Evolutionary conservation across 1,284 basidiomycete genomes (phyloP).

Genomic region (Sanguinoderma infundibulare): DNA sequence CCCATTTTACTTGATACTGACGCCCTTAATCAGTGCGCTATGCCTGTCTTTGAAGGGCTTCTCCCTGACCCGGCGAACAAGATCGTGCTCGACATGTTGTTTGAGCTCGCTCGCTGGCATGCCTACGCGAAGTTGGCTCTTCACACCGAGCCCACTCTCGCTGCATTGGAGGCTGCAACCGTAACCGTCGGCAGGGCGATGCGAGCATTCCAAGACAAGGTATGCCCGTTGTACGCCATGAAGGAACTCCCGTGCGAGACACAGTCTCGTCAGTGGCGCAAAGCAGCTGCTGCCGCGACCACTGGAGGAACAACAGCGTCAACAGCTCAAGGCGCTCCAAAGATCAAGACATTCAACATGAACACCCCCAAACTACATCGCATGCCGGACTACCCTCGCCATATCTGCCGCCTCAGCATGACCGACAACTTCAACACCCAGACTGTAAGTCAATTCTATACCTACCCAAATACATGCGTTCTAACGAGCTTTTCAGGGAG

Average conservation of each 20-base stretch:
- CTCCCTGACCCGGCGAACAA: slow-evolving; percentile 27
- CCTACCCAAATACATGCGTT: background rate
- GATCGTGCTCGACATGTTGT: slow-evolving; percentile 32
- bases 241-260: slow-evolving; percentile 34
- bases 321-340: background rate
- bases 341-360: slow-evolving; percentile 27
- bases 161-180: slow-evolving; percentile 19
- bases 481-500: slow-evolving; percentile 23
- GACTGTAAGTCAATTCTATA: background rate
- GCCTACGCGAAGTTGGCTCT: slow-evolving; percentile 36
- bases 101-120: slow-evolving; percentile 34
- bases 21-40: slow-evolving; percentile 30
- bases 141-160: slow-evolving; percentile 39
- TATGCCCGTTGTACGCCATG: slow-evolving; percentile 26
- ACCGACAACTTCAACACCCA: slow-evolving; percentile 34
- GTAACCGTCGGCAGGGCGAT: slow-evolving; percentile 24
- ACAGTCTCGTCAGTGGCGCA: slow-evolving; percentile 10
- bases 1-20: too few relatives aligned
- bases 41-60: slow-evolving; percentile 37
- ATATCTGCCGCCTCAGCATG: slow-evolving; percentile 36
- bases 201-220: slow-evolving; percentile 25
- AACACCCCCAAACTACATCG: slow-evolving; percentile 39
- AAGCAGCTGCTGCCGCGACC: background rate
- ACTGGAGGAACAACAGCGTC: background rate
- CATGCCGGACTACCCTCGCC: slow-evolving; percentile 32